phyloP scores from a whole-genome alignment of 169 alveolate species.

The Eimeria acervulina region DNA sequence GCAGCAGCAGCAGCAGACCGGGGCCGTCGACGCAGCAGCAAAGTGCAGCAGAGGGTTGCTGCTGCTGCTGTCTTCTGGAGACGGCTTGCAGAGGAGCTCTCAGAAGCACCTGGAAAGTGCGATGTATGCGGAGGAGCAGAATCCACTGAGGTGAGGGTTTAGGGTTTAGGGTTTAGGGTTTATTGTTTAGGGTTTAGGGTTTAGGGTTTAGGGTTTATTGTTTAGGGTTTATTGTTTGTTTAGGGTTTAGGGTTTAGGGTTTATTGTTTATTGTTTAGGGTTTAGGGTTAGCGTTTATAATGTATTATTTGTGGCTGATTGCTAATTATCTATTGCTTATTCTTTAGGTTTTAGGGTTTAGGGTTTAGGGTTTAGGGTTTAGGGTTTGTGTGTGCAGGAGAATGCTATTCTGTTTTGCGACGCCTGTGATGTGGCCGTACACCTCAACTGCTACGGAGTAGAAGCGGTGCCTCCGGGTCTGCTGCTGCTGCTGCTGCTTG shows the following conservation, averaged over 20 bases:
- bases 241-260: background rate
- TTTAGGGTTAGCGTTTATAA: background rate
- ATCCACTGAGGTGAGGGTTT: conserved; percentile 14
- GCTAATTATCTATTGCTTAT: too few relatives aligned
- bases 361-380: too few relatives aligned
- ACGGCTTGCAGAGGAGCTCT: background rate
- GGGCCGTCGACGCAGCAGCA: background rate
- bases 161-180: conserved; percentile 34
- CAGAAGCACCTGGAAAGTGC: conserved; percentile 18
- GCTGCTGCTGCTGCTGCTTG: conserved; percentile 48
- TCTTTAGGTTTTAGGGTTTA: too few relatives aligned
- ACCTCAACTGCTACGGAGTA: too few relatives aligned
- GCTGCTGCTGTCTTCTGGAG: conserved; percentile 13
- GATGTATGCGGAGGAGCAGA: conserved; percentile 38
- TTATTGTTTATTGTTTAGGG: background rate
- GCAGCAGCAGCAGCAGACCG: background rate
- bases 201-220: background rate
- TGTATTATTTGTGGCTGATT: background rate
- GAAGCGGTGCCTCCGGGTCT: too few relatives aligned
- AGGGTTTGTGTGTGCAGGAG: too few relatives aligned
- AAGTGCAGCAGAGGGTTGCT: conserved; percentile 10
- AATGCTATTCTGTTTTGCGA: too few relatives aligned
- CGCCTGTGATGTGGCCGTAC: too few relatives aligned
- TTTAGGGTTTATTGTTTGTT: background rate
- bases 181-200: background rate